Conservation (phyloP, 2,329 filamentous ascomycete species). For the Delphinella strobiligena region DNA sequence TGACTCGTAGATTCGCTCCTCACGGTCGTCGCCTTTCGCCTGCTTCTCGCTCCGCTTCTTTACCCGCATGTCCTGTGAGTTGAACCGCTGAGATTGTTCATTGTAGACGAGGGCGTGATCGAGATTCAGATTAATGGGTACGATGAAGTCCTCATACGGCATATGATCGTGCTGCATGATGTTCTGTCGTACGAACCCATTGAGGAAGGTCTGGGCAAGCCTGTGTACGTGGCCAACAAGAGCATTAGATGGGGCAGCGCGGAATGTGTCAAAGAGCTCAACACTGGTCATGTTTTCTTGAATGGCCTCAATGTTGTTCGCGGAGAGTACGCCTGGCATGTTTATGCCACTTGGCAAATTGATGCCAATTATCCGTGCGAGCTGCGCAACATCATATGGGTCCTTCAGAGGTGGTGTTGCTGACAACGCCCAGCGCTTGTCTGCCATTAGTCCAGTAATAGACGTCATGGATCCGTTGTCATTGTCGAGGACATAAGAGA, state of each 20-base stretch:
- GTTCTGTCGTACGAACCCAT: conserved; percentile 38
- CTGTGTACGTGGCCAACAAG: conserved; percentile 41
- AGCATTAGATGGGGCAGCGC: conserved; percentile 34
- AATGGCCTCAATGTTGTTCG: conserved; percentile 32
- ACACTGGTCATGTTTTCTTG: conserved; percentile 34
- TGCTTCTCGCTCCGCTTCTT: conserved; percentile 25
- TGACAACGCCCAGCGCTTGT: conserved; percentile 50
- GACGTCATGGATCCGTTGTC: conserved; percentile 19
- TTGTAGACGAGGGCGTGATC: conserved; percentile 42
- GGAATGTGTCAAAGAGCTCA: conserved; percentile 45
- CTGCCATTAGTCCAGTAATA: conserved; percentile 28
- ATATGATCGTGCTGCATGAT: conserved; percentile 29
- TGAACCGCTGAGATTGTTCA: conserved; percentile 43
- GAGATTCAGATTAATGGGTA: conserved; percentile 31
- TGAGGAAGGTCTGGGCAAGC: conserved; percentile 43
- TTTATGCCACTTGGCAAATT: conserved; percentile 43
- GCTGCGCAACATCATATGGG: conserved; percentile 47
- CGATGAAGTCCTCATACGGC: conserved; percentile 29
- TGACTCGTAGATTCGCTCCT: conserved; percentile 31
- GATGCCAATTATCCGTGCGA: conserved; percentile 44
- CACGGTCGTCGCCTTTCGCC: conserved; percentile 23
- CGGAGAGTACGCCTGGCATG: conserved; percentile 30
- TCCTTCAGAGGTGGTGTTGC: conserved; percentile 48
- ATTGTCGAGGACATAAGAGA: conserved; percentile 41
- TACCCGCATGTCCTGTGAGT: conserved; percentile 37